Base-by-base conservation (phyloP, 208 protist genomes). In the Naegleria gruberi region DNA sequence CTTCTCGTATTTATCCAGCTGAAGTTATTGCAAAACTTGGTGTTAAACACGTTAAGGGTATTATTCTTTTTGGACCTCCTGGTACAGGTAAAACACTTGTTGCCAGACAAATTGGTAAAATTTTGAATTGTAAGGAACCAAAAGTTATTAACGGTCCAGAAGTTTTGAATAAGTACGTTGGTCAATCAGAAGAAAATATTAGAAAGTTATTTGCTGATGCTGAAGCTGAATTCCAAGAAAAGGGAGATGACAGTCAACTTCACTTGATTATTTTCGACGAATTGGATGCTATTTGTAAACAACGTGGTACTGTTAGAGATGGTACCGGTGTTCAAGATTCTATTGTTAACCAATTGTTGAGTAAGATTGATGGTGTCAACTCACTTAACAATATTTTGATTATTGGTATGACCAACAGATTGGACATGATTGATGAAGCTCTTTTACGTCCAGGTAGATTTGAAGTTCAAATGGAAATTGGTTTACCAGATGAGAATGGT, bases 261-360 rank as follows among this genome's bases (percentile, higher is more conserved):
- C 99, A 99, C 92, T 96, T 99, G 43, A 99, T 99, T 91, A 99
- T 99, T 91, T 99, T 99, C 90, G 99, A 99, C 94, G 99, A 99
- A 93, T 98, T 99, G 92, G 99, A 99, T 94, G 97, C 99, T 55
- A 99, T 99, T 91, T 99, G 98, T 93, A 99, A 99, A 92, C 94
- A 98, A 93, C 94, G 98, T 91, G 98, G 98, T 65, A 94, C 94
- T 5, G 92, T 94, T 12, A 92, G 94, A 30, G 96, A 97, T 91
- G 97, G 95, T 45, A 99, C 98, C 5, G 99, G 99, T 83, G 98
- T 99, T 10, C 94, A 94, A 87, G 98, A 99, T 94, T 98, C 97
- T 45, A 96, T 99, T 30, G 99, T 99, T 2, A 99, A 99, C 94
- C 99, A 99, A 95, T 96, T 99, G 6, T 96, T 99, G 51, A 97